A percentile compares a stretch with the other conserved stretches of the same genome.
Conservation (phyloP, 2,329 filamentous ascomycete species). For the Periconia sp. region DNA sequence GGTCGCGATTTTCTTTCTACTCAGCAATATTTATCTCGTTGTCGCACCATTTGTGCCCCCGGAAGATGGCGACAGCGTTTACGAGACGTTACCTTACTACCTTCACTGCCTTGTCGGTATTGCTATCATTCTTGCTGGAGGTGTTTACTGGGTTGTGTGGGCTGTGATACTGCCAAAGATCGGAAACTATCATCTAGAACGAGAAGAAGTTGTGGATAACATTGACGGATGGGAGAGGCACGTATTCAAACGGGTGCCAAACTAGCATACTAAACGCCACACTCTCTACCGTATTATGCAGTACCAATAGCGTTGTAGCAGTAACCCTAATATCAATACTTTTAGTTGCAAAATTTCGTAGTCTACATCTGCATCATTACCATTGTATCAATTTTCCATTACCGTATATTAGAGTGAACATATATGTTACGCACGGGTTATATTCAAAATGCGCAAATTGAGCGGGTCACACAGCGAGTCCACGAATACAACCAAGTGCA, state of each 20-base stretch:
- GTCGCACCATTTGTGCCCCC: constrained; percentile 57
- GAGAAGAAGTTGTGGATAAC: constrained; percentile 35
- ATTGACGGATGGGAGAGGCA: constrained; percentile 45
- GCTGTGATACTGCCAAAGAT: constrained; percentile 51
- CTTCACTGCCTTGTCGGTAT: constrained; percentile 57
- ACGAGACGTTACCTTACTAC: constrained; percentile 56
- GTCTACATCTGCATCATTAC: no score
- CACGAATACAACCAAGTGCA: no score
- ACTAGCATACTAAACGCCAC: background rate
- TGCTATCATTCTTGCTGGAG: constrained; percentile 52
- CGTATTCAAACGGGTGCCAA: constrained; percentile 34
- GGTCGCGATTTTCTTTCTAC: constrained; percentile 55
- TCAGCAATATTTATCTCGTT: constrained; percentile 56
- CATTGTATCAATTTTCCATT: no score
- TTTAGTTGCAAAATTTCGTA: no score
- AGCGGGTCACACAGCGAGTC: no score
- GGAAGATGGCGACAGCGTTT: constrained; percentile 51
- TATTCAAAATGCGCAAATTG: no score
- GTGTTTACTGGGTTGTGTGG: constrained; percentile 56
- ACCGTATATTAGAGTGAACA: no score
- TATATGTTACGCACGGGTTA: no score
- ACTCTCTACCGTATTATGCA: no score
- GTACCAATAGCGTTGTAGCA: no score
- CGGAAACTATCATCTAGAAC: constrained; percentile 41
- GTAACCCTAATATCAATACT: no score